phyloP scores from a whole-genome alignment of 768 basidiomycete species.

The Auriscalpium orientale region DNA sequence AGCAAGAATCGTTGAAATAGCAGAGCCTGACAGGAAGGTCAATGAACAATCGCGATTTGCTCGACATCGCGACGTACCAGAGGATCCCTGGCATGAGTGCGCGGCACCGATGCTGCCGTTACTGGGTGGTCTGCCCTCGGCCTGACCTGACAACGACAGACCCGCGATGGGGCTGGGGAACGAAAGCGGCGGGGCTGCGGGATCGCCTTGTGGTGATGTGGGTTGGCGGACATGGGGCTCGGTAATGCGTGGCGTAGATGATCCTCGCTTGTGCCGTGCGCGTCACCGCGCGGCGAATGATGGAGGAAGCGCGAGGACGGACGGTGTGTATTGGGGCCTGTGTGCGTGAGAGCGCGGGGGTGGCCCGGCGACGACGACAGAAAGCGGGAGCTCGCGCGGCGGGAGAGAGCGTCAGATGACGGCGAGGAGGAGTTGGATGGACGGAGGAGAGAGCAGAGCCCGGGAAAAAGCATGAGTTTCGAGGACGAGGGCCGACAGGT shows the following conservation, averaged over 20 bases:
- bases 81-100: neutral
- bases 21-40: slow-evolving; percentile 3
- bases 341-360: too few relatives aligned
- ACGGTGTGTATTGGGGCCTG: neutral
- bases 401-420: slow-evolving; percentile 2
- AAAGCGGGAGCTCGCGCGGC: slow-evolving; percentile 1
- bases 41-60: neutral
- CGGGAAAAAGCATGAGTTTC: slow-evolving; percentile 22
- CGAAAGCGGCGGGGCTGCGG: neutral
- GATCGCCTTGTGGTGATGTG: neutral
- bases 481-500: slow-evolving; percentile 9
- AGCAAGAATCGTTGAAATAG: slow-evolving; percentile 5
- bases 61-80: neutral
- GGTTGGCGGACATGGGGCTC: neutral
- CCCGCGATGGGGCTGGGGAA: neutral
- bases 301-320: slow-evolving; percentile 11
- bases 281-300: neutral
- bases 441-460: slow-evolving; percentile 25
- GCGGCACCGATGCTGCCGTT: neutral
- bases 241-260: neutral
- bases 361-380: slow-evolving; percentile 5
- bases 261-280: neutral
- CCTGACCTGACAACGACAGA: neutral
- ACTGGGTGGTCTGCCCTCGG: neutral
- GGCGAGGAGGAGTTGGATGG: slow-evolving; percentile 27